These are phyloP conservation scores for Castanospermum australe DNA, from an alignment of 306 rosid species.

Conservation along the genomic window DNA sequence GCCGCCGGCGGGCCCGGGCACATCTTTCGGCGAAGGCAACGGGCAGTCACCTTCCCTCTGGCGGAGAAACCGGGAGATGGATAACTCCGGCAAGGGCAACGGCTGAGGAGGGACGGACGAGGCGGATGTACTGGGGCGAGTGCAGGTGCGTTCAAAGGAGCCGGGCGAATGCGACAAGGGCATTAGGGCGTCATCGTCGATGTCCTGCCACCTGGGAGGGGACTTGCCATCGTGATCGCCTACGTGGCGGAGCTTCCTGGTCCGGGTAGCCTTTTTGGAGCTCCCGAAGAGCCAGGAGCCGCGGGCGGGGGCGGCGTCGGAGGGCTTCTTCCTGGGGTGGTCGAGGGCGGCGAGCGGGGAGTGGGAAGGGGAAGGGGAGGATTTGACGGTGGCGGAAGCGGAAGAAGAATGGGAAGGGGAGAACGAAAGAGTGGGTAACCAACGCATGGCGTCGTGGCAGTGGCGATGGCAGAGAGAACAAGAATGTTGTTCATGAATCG, in stretches of 20 bases:
- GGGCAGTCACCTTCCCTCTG: constrained; percentile 42
- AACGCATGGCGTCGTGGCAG: constrained; percentile 53
- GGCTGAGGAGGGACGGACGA: constrained; percentile 45
- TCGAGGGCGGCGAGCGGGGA: not conserved
- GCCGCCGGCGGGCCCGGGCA: not conserved
- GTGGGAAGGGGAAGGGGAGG: constrained; percentile 16
- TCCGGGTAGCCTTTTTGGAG: constrained; percentile 34
- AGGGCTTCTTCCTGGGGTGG: constrained; percentile 16
- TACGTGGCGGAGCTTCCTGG: constrained; percentile 44
- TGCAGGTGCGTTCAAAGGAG: not conserved
- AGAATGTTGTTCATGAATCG: not conserved
- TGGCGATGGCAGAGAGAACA: too few relatives aligned
- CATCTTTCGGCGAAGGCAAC: constrained; percentile 59
- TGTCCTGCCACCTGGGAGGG: not conserved
- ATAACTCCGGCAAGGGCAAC: constrained; percentile 61
- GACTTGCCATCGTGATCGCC: constrained; percentile 22
- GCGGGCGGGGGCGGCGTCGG: not conserved
- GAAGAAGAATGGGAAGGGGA: constrained; percentile 39
- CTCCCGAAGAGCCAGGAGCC: constrained; percentile 40
- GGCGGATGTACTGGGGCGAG: not conserved
- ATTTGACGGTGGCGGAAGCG: not conserved
- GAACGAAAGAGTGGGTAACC: constrained; percentile 64
- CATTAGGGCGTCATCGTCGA: not conserved
- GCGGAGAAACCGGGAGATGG: constrained; percentile 27
- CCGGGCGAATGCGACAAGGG: not conserved